These are phyloP conservation scores for Chiua virens DNA, from an alignment of 768 basidiomycete genomes.

Conservation along the genomic window DNA sequence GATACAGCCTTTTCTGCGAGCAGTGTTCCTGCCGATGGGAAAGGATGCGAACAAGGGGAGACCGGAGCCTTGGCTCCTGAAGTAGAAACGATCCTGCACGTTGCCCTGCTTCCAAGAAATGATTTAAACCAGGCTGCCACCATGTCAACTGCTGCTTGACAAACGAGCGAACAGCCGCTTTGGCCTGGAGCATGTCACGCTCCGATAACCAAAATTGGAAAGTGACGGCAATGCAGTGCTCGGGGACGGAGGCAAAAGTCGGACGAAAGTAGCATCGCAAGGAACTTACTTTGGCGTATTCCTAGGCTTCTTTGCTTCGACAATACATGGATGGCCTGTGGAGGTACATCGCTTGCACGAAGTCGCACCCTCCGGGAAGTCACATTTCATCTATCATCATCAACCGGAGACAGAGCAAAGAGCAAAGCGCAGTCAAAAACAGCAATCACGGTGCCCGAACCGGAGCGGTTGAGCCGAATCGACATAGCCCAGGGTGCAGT, in stretches of 20 bases:
- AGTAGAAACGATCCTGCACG: conserved; percentile 3
- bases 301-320: conserved; percentile 78
- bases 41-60: conserved; percentile 7
- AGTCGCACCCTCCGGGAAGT: conserved; percentile 68
- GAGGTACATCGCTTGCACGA: conserved; percentile 78
- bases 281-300: conserved; percentile 77
- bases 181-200: conserved; percentile 18
- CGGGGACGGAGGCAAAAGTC: conserved; percentile 3
- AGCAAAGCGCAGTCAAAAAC: conserved; percentile 12
- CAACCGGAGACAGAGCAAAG: conserved; percentile 10
- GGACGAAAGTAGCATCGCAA: conserved; percentile 15
- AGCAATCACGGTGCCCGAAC: not conserved
- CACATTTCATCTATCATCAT: conserved; percentile 75
- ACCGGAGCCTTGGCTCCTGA: not conserved
- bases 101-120: conserved; percentile 13
- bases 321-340: conserved; percentile 75
- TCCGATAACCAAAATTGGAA: conserved; percentile 27
- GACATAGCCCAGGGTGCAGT: conserved; percentile 11
- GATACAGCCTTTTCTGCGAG: conserved; percentile 16
- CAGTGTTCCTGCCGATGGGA: conserved; percentile 11
- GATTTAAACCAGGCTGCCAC: conserved; percentile 6
- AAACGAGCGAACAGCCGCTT: conserved; percentile 9
- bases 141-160: conserved; percentile 14
- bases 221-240: conserved; percentile 27
- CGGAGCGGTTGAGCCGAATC: conserved; percentile 3